Evolutionary conservation across 202 grass and related monocot genomes (phyloP).

Genomic region (Saccharum hybrid): DNA sequence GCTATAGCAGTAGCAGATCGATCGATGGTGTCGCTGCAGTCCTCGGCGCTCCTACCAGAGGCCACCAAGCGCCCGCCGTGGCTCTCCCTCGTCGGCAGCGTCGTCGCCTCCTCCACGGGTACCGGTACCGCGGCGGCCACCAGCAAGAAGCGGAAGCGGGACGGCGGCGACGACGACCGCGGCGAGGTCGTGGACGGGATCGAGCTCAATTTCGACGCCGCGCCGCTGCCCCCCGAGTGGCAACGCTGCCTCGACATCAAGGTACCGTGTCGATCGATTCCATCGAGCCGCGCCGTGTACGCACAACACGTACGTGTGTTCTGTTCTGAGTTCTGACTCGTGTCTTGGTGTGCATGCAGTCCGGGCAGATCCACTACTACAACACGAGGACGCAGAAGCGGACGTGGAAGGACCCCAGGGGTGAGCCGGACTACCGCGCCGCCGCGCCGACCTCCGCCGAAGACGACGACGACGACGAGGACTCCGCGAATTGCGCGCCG

Average conservation of each 20-base stretch:
- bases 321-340: background rate
- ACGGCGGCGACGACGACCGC: conserved; percentile 16
- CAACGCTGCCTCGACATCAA: conserved; percentile 97
- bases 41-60: conserved; percentile 51
- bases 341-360: conserved; percentile 42
- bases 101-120: conserved; percentile 44
- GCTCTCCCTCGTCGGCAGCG: conserved; percentile 39
- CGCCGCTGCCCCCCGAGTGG: conserved; percentile 83
- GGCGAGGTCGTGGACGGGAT: conserved; percentile 45
- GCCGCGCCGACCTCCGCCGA: background rate
- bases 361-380: conserved; percentile 89
- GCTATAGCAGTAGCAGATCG: background rate
- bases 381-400: conserved; percentile 88
- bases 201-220: conserved; percentile 81
- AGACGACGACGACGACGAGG: background rate
- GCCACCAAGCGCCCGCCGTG: conserved; percentile 49
- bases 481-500: conserved; percentile 32
- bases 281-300: background rate
- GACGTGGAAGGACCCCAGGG: conserved; percentile 71
- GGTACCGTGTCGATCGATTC: conserved; percentile 36
- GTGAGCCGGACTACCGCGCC: conserved; percentile 8
- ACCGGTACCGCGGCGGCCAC: background rate
- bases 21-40: conserved; percentile 82
- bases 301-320: too few species aligned
- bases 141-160: conserved; percentile 71